A percentile compares a stretch with the other conserved stretches of the same genome.
These are phyloP conservation scores for Cystobasidium tubakii DNA, from an alignment of 768 basidiomycete species.

Conservation along the genomic window DNA sequence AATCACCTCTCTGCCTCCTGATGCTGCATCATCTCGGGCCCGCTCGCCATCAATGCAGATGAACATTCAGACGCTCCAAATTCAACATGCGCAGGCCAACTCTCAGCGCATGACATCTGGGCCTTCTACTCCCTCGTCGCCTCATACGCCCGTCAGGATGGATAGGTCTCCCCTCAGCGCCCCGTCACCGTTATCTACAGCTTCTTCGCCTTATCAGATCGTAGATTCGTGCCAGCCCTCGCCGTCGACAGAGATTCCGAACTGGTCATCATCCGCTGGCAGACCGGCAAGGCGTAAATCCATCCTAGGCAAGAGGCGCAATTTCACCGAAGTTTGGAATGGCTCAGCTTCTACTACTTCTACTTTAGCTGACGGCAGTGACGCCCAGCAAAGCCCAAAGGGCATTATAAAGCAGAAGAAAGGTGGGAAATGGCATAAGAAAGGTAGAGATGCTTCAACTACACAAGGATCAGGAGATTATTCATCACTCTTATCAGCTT, in stretches of 20 bases:
- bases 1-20: background rate
- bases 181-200: background rate
- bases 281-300: background rate
- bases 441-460: background rate
- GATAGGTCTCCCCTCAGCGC: background rate
- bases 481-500: slow-evolving; percentile 11
- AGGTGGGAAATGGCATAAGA: background rate
- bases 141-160: background rate
- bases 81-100: background rate
- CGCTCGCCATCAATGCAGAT: background rate
- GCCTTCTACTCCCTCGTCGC: background rate
- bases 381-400: background rate
- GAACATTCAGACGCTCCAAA: background rate
- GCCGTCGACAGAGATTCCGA: background rate
- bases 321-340: background rate
- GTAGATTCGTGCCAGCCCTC: background rate
- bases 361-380: background rate
- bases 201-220: slow-evolving; percentile 14
- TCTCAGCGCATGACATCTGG: background rate
- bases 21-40: background rate
- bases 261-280: background rate
- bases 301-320: background rate
- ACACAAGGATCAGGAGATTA: background rate
- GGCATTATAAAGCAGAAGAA: background rate
- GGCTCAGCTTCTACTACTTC: background rate